A percentile compares a stretch with the other conserved stretches of the same genome.
Evolutionary conservation across 2,329 filamentous ascomycete genomes (phyloP).

Genomic region (Xylaria digitata): DNA sequence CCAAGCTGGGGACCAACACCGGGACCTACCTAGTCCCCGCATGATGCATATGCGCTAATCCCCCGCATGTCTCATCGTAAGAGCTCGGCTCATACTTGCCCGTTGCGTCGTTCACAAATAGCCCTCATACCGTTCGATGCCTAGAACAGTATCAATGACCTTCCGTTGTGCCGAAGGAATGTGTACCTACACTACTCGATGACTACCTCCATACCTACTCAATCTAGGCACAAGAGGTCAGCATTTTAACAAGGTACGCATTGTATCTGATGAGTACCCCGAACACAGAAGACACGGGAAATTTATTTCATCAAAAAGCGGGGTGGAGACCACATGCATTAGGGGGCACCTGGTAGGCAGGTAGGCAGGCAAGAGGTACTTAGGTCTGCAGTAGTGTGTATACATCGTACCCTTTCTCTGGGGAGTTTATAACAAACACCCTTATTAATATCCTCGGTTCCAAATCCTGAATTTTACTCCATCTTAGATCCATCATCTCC

Average conservation of each 20-base stretch:
- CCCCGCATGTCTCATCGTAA: conserved; percentile 36
- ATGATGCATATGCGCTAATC: conserved; percentile 27
- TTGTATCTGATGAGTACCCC: background rate
- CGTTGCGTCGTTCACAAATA: background rate
- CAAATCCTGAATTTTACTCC: background rate
- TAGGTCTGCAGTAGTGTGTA: no score
- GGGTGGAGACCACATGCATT: no score
- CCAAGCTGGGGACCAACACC: background rate
- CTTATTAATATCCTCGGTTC: background rate
- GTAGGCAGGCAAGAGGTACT: no score
- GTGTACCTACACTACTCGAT: conserved; percentile 5
- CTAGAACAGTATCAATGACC: background rate
- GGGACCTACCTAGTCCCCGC: conserved; percentile 11
- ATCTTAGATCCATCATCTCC: background rate
- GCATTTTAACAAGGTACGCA: background rate
- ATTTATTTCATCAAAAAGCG: no score
- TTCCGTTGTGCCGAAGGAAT: conserved; percentile 22
- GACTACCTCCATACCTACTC: background rate
- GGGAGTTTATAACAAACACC: no score
- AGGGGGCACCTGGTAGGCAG: no score
- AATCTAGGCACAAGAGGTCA: background rate
- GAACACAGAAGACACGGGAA: background rate
- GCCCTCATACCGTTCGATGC: conserved; percentile 25
- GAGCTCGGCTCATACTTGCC: conserved; percentile 35
- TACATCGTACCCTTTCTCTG: no score